A percentile compares a stretch with the other conserved stretches of the same genome.
Conservation (phyloP, 2,329 filamentous ascomycete genomes). For the Proliferodiscus dingleyae region DNA sequence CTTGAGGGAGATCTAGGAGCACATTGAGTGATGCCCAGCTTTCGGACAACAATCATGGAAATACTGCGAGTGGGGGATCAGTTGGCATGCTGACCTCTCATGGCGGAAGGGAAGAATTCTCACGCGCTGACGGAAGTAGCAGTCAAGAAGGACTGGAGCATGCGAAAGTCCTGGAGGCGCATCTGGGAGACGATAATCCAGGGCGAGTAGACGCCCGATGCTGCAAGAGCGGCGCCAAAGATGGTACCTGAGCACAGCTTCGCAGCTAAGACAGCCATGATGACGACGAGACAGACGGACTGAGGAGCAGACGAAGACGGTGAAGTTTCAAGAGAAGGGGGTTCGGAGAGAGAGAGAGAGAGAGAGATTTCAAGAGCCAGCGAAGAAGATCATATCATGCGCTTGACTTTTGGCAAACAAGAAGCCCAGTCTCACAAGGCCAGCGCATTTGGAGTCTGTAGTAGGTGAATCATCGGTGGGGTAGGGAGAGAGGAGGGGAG, state of each 20-base stretch:
- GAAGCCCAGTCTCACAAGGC: no score
- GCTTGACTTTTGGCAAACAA: no score
- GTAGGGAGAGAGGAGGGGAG: no score
- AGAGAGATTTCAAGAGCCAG: no score
- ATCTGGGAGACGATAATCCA: slow-evolving; percentile 57
- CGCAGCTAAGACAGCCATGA: background rate
- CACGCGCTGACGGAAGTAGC: slow-evolving; percentile 60
- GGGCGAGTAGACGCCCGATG: slow-evolving; percentile 56
- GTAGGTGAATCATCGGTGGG: no score
- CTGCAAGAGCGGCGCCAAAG: slow-evolving; percentile 58
- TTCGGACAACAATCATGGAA: background rate
- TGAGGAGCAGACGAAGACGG: no score
- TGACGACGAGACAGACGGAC: no score
- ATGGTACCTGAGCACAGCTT: slow-evolving; percentile 42
- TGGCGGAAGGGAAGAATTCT: slow-evolving; percentile 28
- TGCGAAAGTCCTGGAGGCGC: slow-evolving; percentile 56
- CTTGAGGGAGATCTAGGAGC: background rate
- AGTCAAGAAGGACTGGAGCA: slow-evolving; percentile 60
- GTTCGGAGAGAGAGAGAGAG: no score
- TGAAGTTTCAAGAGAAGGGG: no score
- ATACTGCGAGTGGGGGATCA: background rate
- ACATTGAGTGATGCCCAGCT: background rate
- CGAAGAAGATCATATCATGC: no score
- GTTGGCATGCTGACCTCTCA: background rate
- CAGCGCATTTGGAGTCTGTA: no score